phyloP scores from a whole-genome alignment of 1,284 basidiomycete genomes.

The Mycena sp. region DNA sequence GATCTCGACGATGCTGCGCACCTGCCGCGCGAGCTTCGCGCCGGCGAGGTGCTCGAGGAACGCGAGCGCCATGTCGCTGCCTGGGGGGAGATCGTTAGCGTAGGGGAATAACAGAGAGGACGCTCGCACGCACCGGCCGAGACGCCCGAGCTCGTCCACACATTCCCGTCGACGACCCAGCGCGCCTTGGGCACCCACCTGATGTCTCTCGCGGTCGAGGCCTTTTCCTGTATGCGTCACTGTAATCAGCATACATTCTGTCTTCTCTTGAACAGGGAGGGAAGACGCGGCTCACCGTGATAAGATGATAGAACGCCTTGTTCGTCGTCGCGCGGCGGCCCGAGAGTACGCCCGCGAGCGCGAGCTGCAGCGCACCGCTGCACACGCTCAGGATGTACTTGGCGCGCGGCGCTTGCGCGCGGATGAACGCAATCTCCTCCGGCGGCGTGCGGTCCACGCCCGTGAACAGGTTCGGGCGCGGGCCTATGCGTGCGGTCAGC shows the following conservation, averaged over 20 bases:
- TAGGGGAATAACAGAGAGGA: neutral
- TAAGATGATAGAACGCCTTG: slow-evolving; percentile 30
- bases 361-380: slow-evolving; percentile 32
- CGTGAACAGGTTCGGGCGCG: slow-evolving; percentile 5
- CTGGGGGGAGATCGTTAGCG: neutral
- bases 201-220: slow-evolving; percentile 28
- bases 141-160: slow-evolving; percentile 47
- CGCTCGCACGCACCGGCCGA: slow-evolving; percentile 34
- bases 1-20: slow-evolving; percentile 22
- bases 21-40: slow-evolving; percentile 21
- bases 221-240: slow-evolving; percentile 5
- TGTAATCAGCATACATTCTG: neutral
- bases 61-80: slow-evolving; percentile 29
- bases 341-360: slow-evolving; percentile 34
- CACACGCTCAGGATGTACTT: slow-evolving; percentile 37
- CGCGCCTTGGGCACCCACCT: slow-evolving; percentile 43
- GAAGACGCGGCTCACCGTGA: slow-evolving; percentile 16
- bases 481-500: neutral
- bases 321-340: slow-evolving; percentile 37
- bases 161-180: slow-evolving; percentile 46
- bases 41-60: slow-evolving; percentile 29
- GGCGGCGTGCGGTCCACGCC: slow-evolving; percentile 19
- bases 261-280: neutral
- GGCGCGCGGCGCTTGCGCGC: slow-evolving; percentile 25
- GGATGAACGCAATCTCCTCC: slow-evolving; percentile 32